These are phyloP conservation scores for Fusarium sp. DNA, from an alignment of 2,329 filamentous ascomycete species.

Conservation along the genomic window DNA sequence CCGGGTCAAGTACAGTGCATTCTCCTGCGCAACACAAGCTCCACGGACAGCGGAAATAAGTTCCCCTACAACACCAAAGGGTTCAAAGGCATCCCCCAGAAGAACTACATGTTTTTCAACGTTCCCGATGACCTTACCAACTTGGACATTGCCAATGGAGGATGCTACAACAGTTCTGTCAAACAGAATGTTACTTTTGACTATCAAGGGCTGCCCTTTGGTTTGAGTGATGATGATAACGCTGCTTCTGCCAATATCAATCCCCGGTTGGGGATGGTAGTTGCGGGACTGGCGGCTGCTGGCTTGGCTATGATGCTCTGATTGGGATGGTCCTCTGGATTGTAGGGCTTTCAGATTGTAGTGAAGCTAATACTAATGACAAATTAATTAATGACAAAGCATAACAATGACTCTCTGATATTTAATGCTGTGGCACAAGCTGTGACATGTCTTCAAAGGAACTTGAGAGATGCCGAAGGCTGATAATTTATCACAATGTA, in stretches of 20 bases:
- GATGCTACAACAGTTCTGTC: slow-evolving; percentile 74
- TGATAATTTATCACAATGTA: neutral
- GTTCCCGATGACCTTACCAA: slow-evolving; percentile 75
- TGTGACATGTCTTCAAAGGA: neutral
- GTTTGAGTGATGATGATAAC: slow-evolving; percentile 52
- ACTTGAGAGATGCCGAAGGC: neutral
- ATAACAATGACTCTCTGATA: too few species aligned
- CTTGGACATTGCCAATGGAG: slow-evolving; percentile 74
- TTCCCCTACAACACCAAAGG: slow-evolving; percentile 82
- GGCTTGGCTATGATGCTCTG: slow-evolving; percentile 41
- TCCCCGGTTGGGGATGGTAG: slow-evolving; percentile 37
- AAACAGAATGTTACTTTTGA: slow-evolving; percentile 79
- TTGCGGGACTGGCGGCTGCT: slow-evolving; percentile 36
- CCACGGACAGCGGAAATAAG: slow-evolving; percentile 73
- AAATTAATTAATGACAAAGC: neutral
- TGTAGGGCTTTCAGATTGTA: neutral
- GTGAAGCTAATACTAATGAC: slow-evolving; percentile 14
- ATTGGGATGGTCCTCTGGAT: neutral
- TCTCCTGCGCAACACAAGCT: slow-evolving; percentile 78
- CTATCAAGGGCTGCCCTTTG: slow-evolving; percentile 69
- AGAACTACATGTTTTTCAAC: slow-evolving; percentile 83
- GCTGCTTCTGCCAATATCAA: slow-evolving; percentile 44
- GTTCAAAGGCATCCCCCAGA: slow-evolving; percentile 74
- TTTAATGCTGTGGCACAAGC: neutral
- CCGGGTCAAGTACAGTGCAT: slow-evolving; percentile 82